These are phyloP conservation scores for Cyclospora cayetanensis DNA, from an alignment of 169 alveolate genomes.

Conservation along the genomic window DNA sequence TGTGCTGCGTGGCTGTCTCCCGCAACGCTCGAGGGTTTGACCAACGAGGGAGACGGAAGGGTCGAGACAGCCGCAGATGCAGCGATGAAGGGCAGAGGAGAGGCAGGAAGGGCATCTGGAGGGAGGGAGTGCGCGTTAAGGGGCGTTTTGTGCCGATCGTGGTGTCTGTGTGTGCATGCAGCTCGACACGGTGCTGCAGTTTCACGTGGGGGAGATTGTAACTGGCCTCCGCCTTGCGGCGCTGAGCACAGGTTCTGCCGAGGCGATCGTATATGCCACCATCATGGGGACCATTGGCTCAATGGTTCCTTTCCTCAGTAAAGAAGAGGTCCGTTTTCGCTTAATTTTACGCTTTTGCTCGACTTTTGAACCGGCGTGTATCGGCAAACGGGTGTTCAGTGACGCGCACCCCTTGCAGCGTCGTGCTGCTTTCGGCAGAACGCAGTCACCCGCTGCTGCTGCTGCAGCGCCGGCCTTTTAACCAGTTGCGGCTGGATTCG, in stretches of 20 bases:
- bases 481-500: neutral
- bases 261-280: slow-evolving; percentile 94
- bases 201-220: slow-evolving; percentile 97
- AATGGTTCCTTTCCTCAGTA: slow-evolving; percentile 93
- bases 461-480: neutral
- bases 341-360: neutral
- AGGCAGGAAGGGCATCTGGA: too few relatives aligned
- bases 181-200: slow-evolving; percentile 87
- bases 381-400: too few relatives aligned
- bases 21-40: too few relatives aligned
- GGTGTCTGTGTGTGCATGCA: too few relatives aligned
- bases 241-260: slow-evolving; percentile 90
- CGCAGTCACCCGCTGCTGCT: neutral
- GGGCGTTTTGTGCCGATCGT: too few relatives aligned
- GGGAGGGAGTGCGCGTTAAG: too few relatives aligned
- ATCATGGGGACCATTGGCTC: slow-evolving; percentile 97
- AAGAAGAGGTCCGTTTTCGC: slow-evolving; percentile 88
- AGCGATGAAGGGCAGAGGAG: too few relatives aligned
- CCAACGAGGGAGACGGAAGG: too few relatives aligned
- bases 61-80: too few relatives aligned
- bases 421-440: neutral
- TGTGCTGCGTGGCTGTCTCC: too few relatives aligned
- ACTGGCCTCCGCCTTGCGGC: slow-evolving; percentile 93
- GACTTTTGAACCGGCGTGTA: too few relatives aligned
- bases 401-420: too few relatives aligned